phyloP scores from a whole-genome alignment of 176 grass and related monocot species.

The Cocos nucifera region DNA sequence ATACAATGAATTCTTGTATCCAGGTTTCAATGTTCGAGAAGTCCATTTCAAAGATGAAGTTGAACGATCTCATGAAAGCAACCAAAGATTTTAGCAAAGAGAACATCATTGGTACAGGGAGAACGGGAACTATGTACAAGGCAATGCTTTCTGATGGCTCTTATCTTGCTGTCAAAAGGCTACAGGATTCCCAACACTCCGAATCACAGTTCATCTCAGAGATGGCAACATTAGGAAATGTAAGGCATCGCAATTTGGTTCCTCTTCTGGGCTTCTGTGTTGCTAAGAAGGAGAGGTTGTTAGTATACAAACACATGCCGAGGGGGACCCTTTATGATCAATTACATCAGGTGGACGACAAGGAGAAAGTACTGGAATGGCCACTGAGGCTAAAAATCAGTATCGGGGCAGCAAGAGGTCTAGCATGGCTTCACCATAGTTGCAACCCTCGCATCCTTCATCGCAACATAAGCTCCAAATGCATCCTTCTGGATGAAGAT shows the following conservation, averaged over 20 bases:
- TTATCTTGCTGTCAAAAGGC: slow-evolving; percentile 80
- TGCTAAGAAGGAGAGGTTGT: slow-evolving; percentile 76
- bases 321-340: slow-evolving; percentile 60
- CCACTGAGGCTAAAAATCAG: slow-evolving; percentile 72
- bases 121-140: slow-evolving; percentile 74
- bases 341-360: slow-evolving; percentile 28
- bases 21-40: slow-evolving; percentile 96
- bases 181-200: slow-evolving; percentile 69
- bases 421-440: slow-evolving; percentile 95
- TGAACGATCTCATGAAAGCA: slow-evolving; percentile 76
- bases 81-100: slow-evolving; percentile 87
- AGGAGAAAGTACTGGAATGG: slow-evolving; percentile 51
- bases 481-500: slow-evolving; percentile 79
- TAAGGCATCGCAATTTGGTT: slow-evolving; percentile 61
- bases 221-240: slow-evolving; percentile 74
- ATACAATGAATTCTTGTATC: not conserved
- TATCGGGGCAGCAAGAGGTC: slow-evolving; percentile 61
- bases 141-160: slow-evolving; percentile 73
- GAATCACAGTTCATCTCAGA: slow-evolving; percentile 76
- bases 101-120: slow-evolving; percentile 67
- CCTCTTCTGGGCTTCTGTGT: slow-evolving; percentile 85
- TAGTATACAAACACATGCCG: slow-evolving; percentile 84
- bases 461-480: slow-evolving; percentile 92
- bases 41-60: slow-evolving; percentile 85
- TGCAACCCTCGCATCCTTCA: slow-evolving; percentile 90